A percentile compares a stretch with the other conserved stretches of the same genome.
phyloP scores from a whole-genome alignment of 768 basidiomycete genomes.

The Floccularia luteovirens region DNA sequence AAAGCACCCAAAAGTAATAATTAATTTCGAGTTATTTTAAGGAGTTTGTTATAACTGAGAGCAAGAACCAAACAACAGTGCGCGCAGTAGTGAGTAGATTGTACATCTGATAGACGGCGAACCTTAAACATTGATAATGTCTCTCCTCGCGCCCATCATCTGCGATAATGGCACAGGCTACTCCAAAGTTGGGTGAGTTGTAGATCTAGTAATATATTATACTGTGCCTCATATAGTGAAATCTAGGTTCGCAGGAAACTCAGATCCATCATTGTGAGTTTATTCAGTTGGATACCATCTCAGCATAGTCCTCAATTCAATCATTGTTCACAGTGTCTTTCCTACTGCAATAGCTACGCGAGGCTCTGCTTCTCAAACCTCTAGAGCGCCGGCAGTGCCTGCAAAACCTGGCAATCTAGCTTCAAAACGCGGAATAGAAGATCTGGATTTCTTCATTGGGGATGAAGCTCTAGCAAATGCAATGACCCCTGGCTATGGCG shows the following conservation, averaged over 20 bases:
- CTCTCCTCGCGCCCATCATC: conserved; percentile 86
- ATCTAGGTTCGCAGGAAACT: conserved; percentile 92
- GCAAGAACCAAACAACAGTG: no score
- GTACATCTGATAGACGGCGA: no score
- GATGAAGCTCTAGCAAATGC: conserved; percentile 95
- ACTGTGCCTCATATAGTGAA: conserved; percentile 6
- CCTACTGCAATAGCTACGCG: conserved; percentile 95
- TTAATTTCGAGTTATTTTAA: no score
- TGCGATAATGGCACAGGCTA: conserved; percentile 98
- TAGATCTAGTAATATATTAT: neutral
- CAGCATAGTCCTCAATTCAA: conserved; percentile 4
- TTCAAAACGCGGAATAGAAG: conserved; percentile 95
- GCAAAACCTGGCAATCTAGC: conserved; percentile 88
- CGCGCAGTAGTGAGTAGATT: no score
- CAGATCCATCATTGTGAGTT: conserved; percentile 93
- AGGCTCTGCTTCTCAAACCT: conserved; percentile 53
- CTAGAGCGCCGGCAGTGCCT: conserved; percentile 73
- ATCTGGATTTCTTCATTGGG: conserved; percentile 99
- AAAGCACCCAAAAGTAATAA: no score
- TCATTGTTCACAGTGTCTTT: conserved; percentile 60
- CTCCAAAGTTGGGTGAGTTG: conserved; percentile 89
- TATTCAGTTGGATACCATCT: conserved; percentile 5
- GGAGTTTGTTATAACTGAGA: no score
- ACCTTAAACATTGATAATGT: conserved; percentile 50
- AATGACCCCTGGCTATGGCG: conserved; percentile 89